These are phyloP conservation scores for Xylaria scruposa DNA, from an alignment of 495 filamentous ascomycete genomes.

Conservation along the genomic window DNA sequence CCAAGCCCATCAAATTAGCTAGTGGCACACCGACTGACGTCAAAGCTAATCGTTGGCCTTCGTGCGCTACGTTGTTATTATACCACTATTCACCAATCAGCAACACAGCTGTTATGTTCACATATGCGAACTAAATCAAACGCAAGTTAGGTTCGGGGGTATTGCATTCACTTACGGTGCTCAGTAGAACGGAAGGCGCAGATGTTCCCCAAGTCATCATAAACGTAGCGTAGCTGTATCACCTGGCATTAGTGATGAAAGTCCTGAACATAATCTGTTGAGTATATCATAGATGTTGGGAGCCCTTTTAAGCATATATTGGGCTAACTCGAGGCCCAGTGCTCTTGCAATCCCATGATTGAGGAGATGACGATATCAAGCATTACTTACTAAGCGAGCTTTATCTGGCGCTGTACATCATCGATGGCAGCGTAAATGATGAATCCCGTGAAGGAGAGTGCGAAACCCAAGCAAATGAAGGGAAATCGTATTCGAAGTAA, in stretches of 20 bases:
- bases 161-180: slow-evolving; percentile 43
- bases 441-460: slow-evolving; percentile 76
- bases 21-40: slow-evolving; percentile 77
- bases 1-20: slow-evolving; percentile 83
- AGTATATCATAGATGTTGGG: not conserved
- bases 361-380: not conserved
- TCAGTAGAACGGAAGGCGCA: slow-evolving; percentile 61
- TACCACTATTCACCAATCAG: slow-evolving; percentile 57
- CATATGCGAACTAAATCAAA: not conserved
- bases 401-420: slow-evolving; percentile 62
- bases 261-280: not conserved
- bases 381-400: slow-evolving; percentile 63
- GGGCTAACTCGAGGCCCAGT: not conserved
- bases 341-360: not conserved
- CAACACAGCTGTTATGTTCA: not conserved
- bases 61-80: slow-evolving; percentile 82
- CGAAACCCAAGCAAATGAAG: slow-evolving; percentile 75
- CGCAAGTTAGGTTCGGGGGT: not conserved
- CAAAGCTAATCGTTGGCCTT: slow-evolving; percentile 71
- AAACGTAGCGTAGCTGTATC: slow-evolving; percentile 66
- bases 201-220: slow-evolving; percentile 82
- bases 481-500: slow-evolving; percentile 70
- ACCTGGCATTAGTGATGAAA: not conserved
- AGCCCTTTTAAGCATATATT: not conserved
- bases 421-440: slow-evolving; percentile 72